Conservation (phyloP, 2,329 filamentous ascomycete species). For the Pezicula carpinea region DNA sequence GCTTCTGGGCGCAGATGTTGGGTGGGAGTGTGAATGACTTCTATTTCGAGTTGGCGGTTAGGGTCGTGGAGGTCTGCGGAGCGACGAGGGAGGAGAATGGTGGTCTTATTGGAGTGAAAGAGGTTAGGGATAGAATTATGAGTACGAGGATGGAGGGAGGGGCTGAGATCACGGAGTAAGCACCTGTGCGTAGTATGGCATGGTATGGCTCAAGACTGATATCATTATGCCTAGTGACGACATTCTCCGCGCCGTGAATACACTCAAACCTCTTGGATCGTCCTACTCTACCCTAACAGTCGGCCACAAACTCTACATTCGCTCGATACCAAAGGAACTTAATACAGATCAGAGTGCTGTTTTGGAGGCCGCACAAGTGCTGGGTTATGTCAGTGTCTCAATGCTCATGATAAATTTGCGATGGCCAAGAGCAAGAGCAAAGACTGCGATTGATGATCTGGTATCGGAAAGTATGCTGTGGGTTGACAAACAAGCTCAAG, state of each 20-base stretch:
- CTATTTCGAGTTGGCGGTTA: constrained; percentile 95
- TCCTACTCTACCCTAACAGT: constrained; percentile 83
- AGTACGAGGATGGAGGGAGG: constrained; percentile 69
- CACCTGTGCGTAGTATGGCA: constrained; percentile 8
- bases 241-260: constrained; percentile 81
- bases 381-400: constrained; percentile 84
- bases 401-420: constrained; percentile 83
- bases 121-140: constrained; percentile 73
- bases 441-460: constrained; percentile 86
- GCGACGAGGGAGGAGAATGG: constrained; percentile 87
- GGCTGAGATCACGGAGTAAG: constrained; percentile 72
- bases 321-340: constrained; percentile 90
- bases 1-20: constrained; percentile 88
- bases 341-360: constrained; percentile 92
- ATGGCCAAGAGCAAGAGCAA: constrained; percentile 81
- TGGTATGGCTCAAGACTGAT: not conserved
- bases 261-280: constrained; percentile 79
- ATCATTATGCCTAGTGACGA: constrained; percentile 61
- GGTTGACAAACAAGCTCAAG: constrained; percentile 80
- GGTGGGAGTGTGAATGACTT: constrained; percentile 95
- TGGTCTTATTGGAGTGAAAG: constrained; percentile 78
- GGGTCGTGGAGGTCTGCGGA: constrained; percentile 88
- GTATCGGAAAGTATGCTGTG: constrained; percentile 87
- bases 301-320: constrained; percentile 80
- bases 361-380: constrained; percentile 82